Evolutionary conservation across 1,284 basidiomycete species (phyloP), one percentile per base, ranked within the genome.

Genomic region (Ustanciosporium gigantosporum): DNA sequence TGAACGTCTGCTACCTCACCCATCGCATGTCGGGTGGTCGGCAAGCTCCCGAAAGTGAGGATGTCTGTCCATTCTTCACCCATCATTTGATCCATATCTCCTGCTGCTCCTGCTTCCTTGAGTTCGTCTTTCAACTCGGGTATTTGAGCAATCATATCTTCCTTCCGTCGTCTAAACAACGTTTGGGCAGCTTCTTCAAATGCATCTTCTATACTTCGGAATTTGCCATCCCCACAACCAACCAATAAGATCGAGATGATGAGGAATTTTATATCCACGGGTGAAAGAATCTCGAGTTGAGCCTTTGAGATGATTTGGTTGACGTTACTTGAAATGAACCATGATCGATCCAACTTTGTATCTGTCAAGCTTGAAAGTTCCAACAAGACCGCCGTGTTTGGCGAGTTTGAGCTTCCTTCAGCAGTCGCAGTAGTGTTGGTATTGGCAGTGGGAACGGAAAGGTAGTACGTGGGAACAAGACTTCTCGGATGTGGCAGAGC

Each of bases 401-500:
- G n/a, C n/a, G 31, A 9, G 11, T 38, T 24, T 9, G 32, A 25
- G 16, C 19, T 1, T 3, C 20, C 13, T 21, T 19, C 21, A n/a
- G 20, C 9, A 19, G 23, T 21, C n/a, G n/a, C n/a, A n/a, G n/a
- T n/a, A n/a, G n/a, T n/a, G n/a, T n/a, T n/a, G n/a, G n/a, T n/a
- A n/a, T n/a, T n/a, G n/a, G n/a, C n/a, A n/a, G n/a, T n/a, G n/a
- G n/a, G n/a, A n/a, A n/a, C n/a, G 4, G 41, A 46, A 9, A 66
- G 46, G 34, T 48, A 60, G 43, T 66, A 66, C 1, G 46, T 53
- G 2, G 62, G 57, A 0, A 60, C 34, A 2, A 19, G 13, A 0
- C 48, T 66, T 14, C 57, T 41, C 2, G 62, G 62, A 22, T 66
- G 62, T 7, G 62, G 57, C 13, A 66, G 52, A 34, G 49, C 31